A percentile compares a stretch with the other conserved stretches of the same genome.
These are phyloP conservation scores for Exserohilum turcica DNA, from an alignment of 2,329 filamentous ascomycete species.

Conservation along the genomic window DNA sequence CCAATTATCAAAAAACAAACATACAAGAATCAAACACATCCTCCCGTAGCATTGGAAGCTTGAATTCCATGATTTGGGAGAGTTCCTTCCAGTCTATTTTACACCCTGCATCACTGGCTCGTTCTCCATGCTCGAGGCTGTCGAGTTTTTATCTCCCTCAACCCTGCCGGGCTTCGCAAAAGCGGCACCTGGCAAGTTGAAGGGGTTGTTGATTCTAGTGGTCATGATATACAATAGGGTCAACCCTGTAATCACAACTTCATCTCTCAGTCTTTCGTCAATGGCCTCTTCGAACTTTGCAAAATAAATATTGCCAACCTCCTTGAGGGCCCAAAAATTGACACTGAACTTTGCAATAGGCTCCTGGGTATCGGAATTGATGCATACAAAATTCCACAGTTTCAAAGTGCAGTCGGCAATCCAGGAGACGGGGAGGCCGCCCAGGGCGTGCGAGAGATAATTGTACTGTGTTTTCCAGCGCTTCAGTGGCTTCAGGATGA, in stretches of 20 bases:
- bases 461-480: constrained; percentile 29
- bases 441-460: constrained; percentile 22
- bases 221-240: constrained; percentile 28
- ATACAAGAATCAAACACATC: too few relatives aligned
- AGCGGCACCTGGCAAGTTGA: constrained; percentile 21
- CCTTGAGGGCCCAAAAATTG: constrained; percentile 25
- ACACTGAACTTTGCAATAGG: constrained; percentile 26
- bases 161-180: constrained; percentile 27
- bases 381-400: constrained; percentile 27
- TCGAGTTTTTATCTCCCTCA: neutral
- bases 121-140: too few relatives aligned
- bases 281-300: neutral
- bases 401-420: constrained; percentile 22
- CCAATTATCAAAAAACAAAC: too few relatives aligned
- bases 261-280: constrained; percentile 7
- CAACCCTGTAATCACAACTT: constrained; percentile 24
- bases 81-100: too few relatives aligned
- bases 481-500: constrained; percentile 25
- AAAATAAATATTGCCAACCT: constrained; percentile 28
- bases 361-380: constrained; percentile 19
- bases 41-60: too few relatives aligned
- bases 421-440: constrained; percentile 17
- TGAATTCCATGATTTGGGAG: too few relatives aligned
- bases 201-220: constrained; percentile 25
- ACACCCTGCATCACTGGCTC: too few relatives aligned